Base-by-base conservation (phyloP, 495 filamentous ascomycete genomes). In the Tricharina praecox region DNA sequence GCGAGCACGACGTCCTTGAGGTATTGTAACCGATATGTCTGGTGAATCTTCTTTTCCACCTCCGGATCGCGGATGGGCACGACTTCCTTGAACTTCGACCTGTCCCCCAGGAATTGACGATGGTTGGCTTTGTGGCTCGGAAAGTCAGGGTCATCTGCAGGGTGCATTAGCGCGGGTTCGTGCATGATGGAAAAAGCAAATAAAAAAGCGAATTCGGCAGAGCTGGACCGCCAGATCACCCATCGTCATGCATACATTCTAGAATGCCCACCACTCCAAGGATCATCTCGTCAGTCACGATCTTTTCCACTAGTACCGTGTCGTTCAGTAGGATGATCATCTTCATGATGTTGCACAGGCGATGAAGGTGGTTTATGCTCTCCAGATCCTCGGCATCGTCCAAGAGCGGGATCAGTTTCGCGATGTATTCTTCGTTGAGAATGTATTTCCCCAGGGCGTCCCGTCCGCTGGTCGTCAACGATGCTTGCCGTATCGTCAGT, bases 121-220 rank as follows among this genome's bases (percentile, higher is more conserved):
- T 97, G 90, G 59, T 97, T 97, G 13, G 90, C 90, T 63, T 94
- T 95, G 68, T 96, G 90, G 33, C 77, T 86, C n/a, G 90, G 90
- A 53, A 96, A 97, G 63, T 97, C 90, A 7, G 92, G 90, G 54
- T 97, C 90, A 66, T 95, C 78, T 82, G 54, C 26, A 48, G 45
- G 46, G 34, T 42, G 20, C 28, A 48, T 40, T 42, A 59, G 53
- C 46, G 45, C 36, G 26, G 8, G 39, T 43, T 19, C 18, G 8
- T 33, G 25, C 43, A 46, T 30, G n/a, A 25, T n/a, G n/a, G n/a
- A n/a, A n/a, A n/a, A n/a, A n/a, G n/a, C n/a, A n/a, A n/a, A n/a
- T n/a, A 37, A 48, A 38, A 33, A 37, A 33, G 43, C 43, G 34
- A 32, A 49, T 47, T 13, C 33, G 24, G 21, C 46, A 47, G 34